Evolutionary conservation across 2,329 filamentous ascomycete genomes (phyloP), one percentile per base, ranked within the genome.

Genomic region (Verticillium zaregamsianum): DNA sequence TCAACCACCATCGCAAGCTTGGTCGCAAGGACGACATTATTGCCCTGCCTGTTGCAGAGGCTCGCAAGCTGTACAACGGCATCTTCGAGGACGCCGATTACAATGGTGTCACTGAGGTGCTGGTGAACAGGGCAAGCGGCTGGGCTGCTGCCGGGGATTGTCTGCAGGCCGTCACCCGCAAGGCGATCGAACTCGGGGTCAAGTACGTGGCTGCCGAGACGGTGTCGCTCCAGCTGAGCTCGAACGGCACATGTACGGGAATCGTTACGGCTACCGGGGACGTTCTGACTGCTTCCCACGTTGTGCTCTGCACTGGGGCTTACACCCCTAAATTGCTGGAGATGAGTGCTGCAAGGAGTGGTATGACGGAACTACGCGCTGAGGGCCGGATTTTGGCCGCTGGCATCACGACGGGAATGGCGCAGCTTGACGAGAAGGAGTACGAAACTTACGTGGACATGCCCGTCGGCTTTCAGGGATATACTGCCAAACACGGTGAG

Each of bases 371-470:
- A 11, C 78, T 89, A 3, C 77, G 80, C 23, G 81, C 84, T 37
- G 86, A 80, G 2, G 71, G 75, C 9, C 77, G 84, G 57, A 86
- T 87, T 58, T 70, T 84, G 3, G 86, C 87, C 2, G 85, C 82
- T 5, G 87, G 84, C 1, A 83, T 88, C 17, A 81, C 81, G 3
- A 85, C 85, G 0, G 85, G 82, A 0, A 84, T 87, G 72, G 82
- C 82, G 31, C 77, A 79, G 37, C 76, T 89, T 7, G 77, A 79
- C 6, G 74, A 79, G 5, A 71, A 76, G 6, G 78, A 84, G 59
- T 77, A 79, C 62, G 65, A 76, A 62, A 68, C 72, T 61, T 81
- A 82, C 63, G 72, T 76, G 52, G 66, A 78, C 54, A 81, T 86
- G 71, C 86, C 86, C 1, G 77, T 79, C 0, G 77, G 76, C 3